Conservation (phyloP, 192 early-diverging fungal genomes). For the Backusella tuberculispora region DNA sequence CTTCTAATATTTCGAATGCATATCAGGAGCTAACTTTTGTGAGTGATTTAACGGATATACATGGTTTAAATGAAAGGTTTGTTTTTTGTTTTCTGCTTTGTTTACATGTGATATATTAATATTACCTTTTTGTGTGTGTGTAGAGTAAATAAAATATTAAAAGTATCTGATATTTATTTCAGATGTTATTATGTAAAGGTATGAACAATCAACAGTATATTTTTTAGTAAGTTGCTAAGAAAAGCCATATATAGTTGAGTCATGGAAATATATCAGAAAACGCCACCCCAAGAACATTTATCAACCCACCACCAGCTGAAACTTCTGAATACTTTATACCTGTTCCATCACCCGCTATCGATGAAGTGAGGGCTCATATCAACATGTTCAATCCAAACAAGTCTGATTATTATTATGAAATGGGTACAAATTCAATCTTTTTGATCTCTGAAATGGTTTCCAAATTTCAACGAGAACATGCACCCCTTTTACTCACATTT, state of each 20-base stretch:
- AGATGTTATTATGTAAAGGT: slow-evolving; percentile 37
- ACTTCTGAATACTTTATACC: slow-evolving; percentile 29
- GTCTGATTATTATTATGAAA: slow-evolving; percentile 25
- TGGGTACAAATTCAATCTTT: slow-evolving; percentile 20
- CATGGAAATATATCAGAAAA: not conserved
- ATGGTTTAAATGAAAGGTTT: slow-evolving; percentile 48
- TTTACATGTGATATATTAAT: not conserved
- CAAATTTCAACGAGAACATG: slow-evolving; percentile 7
- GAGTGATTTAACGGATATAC: slow-evolving; percentile 44
- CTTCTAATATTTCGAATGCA: slow-evolving; percentile 37
- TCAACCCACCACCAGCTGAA: slow-evolving; percentile 30
- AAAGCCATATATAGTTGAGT: not conserved
- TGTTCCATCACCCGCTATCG: slow-evolving; percentile 6
- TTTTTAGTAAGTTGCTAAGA: not conserved
- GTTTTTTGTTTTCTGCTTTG: not conserved
- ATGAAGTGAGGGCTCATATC: slow-evolving; percentile 36
- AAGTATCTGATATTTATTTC: slow-evolving; percentile 30
- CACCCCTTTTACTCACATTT: not conserved
- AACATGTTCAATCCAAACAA: slow-evolving; percentile 38
- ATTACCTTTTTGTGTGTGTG: not conserved
- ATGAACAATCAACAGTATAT: not conserved
- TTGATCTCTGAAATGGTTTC: slow-evolving; percentile 27
- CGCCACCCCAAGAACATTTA: slow-evolving; percentile 27
- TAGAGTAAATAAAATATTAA: slow-evolving; percentile 25
- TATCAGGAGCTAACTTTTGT: slow-evolving; percentile 55